Evolutionary conservation across 1,284 basidiomycete species (phyloP).

Genomic region (Hortiboletus rubellus): DNA sequence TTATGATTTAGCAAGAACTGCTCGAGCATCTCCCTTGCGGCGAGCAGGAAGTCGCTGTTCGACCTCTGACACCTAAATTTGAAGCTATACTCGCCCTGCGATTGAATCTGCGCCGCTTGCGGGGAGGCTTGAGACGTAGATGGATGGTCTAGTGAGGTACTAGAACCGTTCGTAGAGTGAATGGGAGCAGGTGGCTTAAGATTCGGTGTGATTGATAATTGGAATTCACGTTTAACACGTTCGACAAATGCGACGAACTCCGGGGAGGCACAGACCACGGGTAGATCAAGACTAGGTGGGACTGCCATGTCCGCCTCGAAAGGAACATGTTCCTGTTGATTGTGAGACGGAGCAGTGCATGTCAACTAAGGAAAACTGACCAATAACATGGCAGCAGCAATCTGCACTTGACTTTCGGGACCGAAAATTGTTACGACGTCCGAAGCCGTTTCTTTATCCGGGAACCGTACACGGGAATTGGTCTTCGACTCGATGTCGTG

Average conservation of each 20-base stretch:
- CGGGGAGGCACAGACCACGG: conserved; percentile 67
- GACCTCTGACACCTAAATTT: conserved; percentile 94
- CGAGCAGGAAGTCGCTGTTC: conserved; percentile 89
- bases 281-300: conserved; percentile 80
- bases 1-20: conserved; percentile 87
- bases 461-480: conserved; percentile 92
- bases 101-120: conserved; percentile 38
- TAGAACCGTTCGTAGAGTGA: conserved; percentile 34
- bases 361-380: conserved; percentile 43
- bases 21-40: conserved; percentile 90
- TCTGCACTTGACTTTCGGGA: conserved; percentile 95
- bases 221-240: conserved; percentile 90
- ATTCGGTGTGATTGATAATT: conserved; percentile 84
- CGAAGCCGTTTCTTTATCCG: conserved; percentile 92
- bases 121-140: conserved; percentile 34
- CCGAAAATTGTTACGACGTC: conserved; percentile 93
- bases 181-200: conserved; percentile 50
- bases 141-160: conserved; percentile 30
- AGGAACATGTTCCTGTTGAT: conserved; percentile 85
- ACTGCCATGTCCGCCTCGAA: conserved; percentile 96
- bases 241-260: conserved; percentile 87
- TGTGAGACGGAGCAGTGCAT: conserved; percentile 14
- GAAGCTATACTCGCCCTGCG: conserved; percentile 82
- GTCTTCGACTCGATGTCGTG: conserved; percentile 97
- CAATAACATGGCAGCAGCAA: conserved; percentile 94